phyloP scores from a whole-genome alignment of 768 basidiomycete species.

The Leccinum longicurvipes region DNA sequence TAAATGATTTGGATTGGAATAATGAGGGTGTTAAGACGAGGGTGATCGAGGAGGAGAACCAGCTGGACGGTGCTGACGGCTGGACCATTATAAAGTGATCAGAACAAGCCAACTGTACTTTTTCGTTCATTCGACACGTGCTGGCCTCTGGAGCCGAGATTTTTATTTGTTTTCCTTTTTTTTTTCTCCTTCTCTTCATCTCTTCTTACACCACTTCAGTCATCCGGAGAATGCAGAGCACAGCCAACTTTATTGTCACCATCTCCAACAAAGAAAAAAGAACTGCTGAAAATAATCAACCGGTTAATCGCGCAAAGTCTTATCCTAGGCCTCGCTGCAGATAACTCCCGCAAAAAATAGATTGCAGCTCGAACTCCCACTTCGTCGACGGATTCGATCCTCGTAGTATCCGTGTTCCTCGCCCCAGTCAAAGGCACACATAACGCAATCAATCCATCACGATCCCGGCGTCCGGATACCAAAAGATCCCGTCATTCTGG shows the following conservation, averaged over 20 bases:
- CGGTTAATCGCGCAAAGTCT: no score
- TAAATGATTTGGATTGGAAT: neutral
- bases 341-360: neutral
- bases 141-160: slow-evolving; percentile 13
- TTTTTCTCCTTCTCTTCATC: neutral
- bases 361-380: neutral
- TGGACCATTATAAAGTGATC: slow-evolving; percentile 29
- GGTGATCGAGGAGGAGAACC: slow-evolving; percentile 2
- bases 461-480: neutral
- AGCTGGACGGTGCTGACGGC: slow-evolving; percentile 2
- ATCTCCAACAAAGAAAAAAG: no score
- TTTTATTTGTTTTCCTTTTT: no score
- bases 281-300: neutral
- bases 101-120: slow-evolving; percentile 25
- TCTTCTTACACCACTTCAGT: neutral
- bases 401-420: slow-evolving; percentile 3
- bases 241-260: neutral
- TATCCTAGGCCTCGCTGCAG: no score
- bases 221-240: neutral
- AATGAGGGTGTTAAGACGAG: no score
- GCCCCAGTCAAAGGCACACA: neutral
- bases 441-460: neutral
- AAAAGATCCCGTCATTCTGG: neutral
- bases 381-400: neutral
- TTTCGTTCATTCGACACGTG: slow-evolving; percentile 27